Evolutionary conservation across 495 filamentous ascomycete species (phyloP).

Genomic region (Aspergillus nidulans): DNA sequence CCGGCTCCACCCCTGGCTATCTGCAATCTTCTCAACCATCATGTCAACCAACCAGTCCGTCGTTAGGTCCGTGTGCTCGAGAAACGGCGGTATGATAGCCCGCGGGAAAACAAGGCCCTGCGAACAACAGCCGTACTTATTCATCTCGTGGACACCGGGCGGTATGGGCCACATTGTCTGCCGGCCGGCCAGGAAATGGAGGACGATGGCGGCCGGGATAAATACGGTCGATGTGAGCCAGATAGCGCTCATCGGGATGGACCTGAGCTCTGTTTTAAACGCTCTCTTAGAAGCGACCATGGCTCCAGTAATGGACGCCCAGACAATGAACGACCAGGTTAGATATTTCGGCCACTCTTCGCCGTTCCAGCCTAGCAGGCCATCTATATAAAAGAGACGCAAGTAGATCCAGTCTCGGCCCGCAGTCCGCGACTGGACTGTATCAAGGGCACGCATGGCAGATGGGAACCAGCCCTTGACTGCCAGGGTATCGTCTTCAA

Average conservation of each 20-base stretch:
- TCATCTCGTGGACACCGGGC: slow-evolving; percentile 43
- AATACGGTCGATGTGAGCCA: slow-evolving; percentile 18
- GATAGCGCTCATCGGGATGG: slow-evolving; percentile 16
- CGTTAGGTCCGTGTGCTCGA: slow-evolving; percentile 19
- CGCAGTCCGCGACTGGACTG: not conserved
- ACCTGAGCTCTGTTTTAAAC: slow-evolving; percentile 10
- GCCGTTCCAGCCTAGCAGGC: slow-evolving; percentile 15
- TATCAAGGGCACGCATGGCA: slow-evolving; percentile 6
- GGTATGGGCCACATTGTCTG: slow-evolving; percentile 31
- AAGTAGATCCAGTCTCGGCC: slow-evolving; percentile 14
- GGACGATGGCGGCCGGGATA: slow-evolving; percentile 26
- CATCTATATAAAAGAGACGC: slow-evolving; percentile 15
- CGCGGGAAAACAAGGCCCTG: slow-evolving; percentile 41
- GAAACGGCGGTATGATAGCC: slow-evolving; percentile 20
- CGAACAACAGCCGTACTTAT: slow-evolving; percentile 47
- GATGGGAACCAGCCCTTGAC: slow-evolving; percentile 18
- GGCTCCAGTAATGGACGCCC: slow-evolving; percentile 8
- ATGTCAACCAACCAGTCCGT: slow-evolving; percentile 29
- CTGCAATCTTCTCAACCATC: slow-evolving; percentile 44
- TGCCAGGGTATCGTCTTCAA: slow-evolving; percentile 18
- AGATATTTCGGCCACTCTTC: slow-evolving; percentile 18
- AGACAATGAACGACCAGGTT: slow-evolving; percentile 7
- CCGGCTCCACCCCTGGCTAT: slow-evolving; percentile 28
- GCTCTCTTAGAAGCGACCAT: slow-evolving; percentile 6
- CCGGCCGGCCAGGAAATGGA: slow-evolving; percentile 30